phyloP scores from a whole-genome alignment of 2,329 filamentous ascomycete genomes.

The Epichloe coenophiala region DNA sequence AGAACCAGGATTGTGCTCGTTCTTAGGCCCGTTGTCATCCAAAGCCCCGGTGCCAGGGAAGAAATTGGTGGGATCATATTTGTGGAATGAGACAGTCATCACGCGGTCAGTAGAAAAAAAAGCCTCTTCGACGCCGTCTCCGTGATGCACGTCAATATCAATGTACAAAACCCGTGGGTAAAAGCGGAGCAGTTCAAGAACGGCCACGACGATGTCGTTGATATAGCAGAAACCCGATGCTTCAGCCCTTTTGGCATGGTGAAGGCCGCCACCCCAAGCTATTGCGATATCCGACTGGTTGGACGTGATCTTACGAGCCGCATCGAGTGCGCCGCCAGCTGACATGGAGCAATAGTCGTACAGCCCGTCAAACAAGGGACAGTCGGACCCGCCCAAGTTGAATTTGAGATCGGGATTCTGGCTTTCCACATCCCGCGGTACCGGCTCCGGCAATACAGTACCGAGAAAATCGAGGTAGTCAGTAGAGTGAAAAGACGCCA shows the following conservation, averaged over 20 bases:
- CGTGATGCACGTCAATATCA: conserved; percentile 86
- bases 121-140: conserved; percentile 81
- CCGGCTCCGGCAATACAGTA: conserved; percentile 51
- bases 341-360: conserved; percentile 94
- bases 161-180: conserved; percentile 85
- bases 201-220: conserved; percentile 93
- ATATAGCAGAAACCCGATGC: conserved; percentile 97
- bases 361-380: conserved; percentile 89
- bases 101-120: conserved; percentile 83
- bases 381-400: conserved; percentile 84
- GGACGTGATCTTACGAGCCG: conserved; percentile 76
- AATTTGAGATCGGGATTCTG: conserved; percentile 54
- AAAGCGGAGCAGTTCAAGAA: conserved; percentile 72
- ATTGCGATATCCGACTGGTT: conserved; percentile 89
- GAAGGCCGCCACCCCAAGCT: conserved; percentile 92
- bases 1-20: conserved; percentile 73
- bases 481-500: conserved; percentile 71
- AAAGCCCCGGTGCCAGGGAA: conserved; percentile 86
- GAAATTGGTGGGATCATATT: conserved; percentile 73
- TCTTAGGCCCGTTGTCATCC: conserved; percentile 70
- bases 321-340: conserved; percentile 79
- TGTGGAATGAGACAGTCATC: conserved; percentile 91
- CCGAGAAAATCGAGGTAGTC: conserved; percentile 88
- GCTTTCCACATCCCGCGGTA: conserved; percentile 52
- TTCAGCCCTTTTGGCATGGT: conserved; percentile 90